A percentile compares a stretch with the other conserved stretches of the same genome.
Conservation (phyloP, 306 rosid species). For the Prunus padus region DNA sequence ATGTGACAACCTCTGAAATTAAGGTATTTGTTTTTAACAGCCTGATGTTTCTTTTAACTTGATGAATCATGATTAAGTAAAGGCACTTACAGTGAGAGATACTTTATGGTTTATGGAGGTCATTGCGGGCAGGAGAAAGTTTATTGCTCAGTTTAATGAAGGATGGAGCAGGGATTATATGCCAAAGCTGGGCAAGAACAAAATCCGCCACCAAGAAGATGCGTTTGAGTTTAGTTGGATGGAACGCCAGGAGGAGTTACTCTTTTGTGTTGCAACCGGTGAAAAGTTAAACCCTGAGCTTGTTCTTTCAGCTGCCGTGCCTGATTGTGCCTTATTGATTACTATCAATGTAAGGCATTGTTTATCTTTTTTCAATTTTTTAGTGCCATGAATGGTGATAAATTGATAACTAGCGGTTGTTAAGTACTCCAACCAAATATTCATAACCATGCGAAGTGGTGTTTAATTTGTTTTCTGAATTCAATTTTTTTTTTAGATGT, state of each 20-base stretch:
- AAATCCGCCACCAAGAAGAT: conserved; percentile 13
- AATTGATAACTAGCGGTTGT: background rate
- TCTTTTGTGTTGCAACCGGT: conserved; percentile 31
- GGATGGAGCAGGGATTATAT: conserved; percentile 14
- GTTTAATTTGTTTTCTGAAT: background rate
- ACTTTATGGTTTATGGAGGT: conserved; percentile 22
- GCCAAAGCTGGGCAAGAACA: conserved; percentile 10
- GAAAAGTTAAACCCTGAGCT: conserved; percentile 26
- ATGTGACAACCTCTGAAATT: conserved; percentile 39
- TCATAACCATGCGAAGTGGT: background rate
- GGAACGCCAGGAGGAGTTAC: conserved; percentile 27
- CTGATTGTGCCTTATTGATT: conserved; percentile 27
- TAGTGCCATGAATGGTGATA: background rate
- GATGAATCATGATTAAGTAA: background rate
- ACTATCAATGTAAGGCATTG: conserved; percentile 33
- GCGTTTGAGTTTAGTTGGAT: conserved; percentile 11
- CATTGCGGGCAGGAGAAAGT: conserved; percentile 32
- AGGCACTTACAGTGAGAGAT: conserved; percentile 1
- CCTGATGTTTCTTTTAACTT: background rate
- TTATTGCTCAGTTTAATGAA: conserved; percentile 45
- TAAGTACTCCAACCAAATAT: background rate
- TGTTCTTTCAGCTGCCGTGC: conserved; percentile 34
- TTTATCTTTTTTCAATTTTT: background rate
- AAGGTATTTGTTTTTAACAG: conserved; percentile 25
- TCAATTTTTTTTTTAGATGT: background rate